Evolutionary conservation across 1,284 basidiomycete species (phyloP).

Genomic region (Grifola frondosa): DNA sequence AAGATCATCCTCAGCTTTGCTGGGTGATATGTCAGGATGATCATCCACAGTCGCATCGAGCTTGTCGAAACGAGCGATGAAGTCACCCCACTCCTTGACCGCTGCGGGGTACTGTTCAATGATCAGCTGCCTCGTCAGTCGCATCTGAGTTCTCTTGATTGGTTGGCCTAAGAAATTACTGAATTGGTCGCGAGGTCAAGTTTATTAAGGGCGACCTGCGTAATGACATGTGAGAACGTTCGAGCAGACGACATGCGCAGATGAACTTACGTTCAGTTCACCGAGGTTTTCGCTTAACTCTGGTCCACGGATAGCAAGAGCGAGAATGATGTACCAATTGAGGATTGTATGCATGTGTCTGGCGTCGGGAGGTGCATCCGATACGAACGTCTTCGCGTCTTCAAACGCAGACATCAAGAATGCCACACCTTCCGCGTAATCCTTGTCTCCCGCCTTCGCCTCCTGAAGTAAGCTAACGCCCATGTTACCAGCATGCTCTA

Average conservation of each 20-base stretch:
- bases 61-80: conserved; percentile 40
- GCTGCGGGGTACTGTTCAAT: conserved; percentile 44
- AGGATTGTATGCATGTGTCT: conserved; percentile 55
- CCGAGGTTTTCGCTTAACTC: conserved; percentile 46
- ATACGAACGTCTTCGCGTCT: conserved; percentile 55
- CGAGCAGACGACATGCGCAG: not conserved
- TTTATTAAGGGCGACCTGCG: conserved; percentile 41
- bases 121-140: conserved; percentile 48
- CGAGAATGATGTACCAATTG: conserved; percentile 58
- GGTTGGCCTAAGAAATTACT: conserved; percentile 42
- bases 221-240: not conserved
- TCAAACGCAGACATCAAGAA: conserved; percentile 55
- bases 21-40: conserved; percentile 24
- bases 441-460: conserved; percentile 38
- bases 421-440: conserved; percentile 58
- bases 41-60: conserved; percentile 24
- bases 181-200: conserved; percentile 49
- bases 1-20: conserved; percentile 51
- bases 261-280: conserved; percentile 46
- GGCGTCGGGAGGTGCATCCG: conserved; percentile 58
- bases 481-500: conserved; percentile 56
- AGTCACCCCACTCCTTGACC: conserved; percentile 42
- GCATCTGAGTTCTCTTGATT: conserved; percentile 48
- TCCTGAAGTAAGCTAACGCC: conserved; percentile 49
- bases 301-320: conserved; percentile 47